phyloP scores from a whole-genome alignment of 352 stramenopile genomes.

The Globisporangium iwayamae region DNA sequence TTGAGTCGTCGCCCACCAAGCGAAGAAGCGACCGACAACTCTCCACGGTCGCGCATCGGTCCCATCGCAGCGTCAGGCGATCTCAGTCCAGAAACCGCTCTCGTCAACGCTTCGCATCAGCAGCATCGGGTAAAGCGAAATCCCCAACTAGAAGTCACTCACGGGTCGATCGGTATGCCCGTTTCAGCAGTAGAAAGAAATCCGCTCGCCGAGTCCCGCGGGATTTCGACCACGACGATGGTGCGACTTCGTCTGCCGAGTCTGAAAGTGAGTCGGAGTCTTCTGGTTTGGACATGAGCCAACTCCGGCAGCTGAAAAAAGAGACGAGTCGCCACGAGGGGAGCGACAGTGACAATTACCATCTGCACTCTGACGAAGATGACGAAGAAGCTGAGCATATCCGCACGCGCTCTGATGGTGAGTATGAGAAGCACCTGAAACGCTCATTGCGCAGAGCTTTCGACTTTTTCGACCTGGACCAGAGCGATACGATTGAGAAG shows the following conservation, averaged over 20 bases:
- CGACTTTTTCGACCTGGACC: slow-evolving; percentile 77
- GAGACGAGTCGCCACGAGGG: slow-evolving; percentile 1
- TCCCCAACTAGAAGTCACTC: neutral
- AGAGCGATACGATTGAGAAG: slow-evolving; percentile 68
- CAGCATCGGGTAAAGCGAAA: neutral
- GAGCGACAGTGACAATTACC: neutral
- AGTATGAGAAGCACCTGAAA: slow-evolving; percentile 64
- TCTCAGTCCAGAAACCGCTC: slow-evolving; percentile 7
- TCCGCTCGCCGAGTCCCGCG: neutral
- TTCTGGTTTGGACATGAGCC: slow-evolving; percentile 41
- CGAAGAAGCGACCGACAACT: slow-evolving; percentile 7
- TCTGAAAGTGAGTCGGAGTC: slow-evolving; percentile 15
- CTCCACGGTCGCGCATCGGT: slow-evolving; percentile 2
- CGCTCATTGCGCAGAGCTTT: slow-evolving; percentile 58
- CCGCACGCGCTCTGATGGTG: slow-evolving; percentile 42
- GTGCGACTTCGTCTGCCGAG: slow-evolving; percentile 8
- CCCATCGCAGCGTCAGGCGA: neutral
- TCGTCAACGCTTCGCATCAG: neutral
- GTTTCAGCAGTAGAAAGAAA: neutral
- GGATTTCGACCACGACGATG: neutral
- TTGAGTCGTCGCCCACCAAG: neutral
- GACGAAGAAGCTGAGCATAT: slow-evolving; percentile 19
- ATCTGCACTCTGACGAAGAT: neutral
- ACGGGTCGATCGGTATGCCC: neutral
- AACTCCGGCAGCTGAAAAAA: slow-evolving; percentile 33